Percentiles rank a stretch among this genome's conserved stretches.
These are phyloP conservation scores for Breviolum minutum DNA, from an alignment of 73 alveolate genomes.

Conservation along the genomic window DNA sequence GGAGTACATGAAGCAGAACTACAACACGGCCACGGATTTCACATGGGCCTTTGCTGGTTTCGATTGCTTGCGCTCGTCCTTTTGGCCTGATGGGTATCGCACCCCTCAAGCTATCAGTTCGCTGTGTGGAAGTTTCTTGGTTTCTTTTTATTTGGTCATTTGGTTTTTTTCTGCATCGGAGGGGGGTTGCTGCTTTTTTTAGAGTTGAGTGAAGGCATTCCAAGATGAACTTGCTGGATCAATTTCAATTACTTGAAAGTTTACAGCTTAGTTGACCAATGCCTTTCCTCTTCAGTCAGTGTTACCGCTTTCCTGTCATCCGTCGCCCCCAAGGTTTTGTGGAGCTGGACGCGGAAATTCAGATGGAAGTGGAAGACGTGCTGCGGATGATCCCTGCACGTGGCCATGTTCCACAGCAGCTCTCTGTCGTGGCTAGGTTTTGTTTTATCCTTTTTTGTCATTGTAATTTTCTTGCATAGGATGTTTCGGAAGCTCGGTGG, in stretches of 20 bases:
- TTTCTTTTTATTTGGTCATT: neutral
- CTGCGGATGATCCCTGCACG: neutral
- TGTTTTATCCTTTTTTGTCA: neutral
- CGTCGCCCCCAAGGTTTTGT: neutral
- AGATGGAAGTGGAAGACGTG: neutral
- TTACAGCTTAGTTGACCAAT: no score
- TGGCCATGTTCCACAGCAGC: neutral
- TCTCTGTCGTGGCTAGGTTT: neutral
- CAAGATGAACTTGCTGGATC: no score
- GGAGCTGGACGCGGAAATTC: neutral
- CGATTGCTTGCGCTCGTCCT: neutral
- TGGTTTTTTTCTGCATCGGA: no score
- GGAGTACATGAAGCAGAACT: neutral
- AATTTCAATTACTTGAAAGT: no score
- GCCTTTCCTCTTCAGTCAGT: neutral
- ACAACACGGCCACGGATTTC: neutral
- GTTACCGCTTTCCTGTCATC: no score
- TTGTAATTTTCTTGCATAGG: neutral
- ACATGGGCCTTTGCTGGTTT: slow-evolving; percentile 30
- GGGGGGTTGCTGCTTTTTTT: no score
- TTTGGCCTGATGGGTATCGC: slow-evolving; percentile 7
- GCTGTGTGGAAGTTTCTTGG: slow-evolving; percentile 13
- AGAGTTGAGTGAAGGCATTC: no score
- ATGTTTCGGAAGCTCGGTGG: no score
- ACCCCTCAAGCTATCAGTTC: neutral